Conservation (phyloP, 768 basidiomycete species). For the Neoboletus subvelutipes region DNA sequence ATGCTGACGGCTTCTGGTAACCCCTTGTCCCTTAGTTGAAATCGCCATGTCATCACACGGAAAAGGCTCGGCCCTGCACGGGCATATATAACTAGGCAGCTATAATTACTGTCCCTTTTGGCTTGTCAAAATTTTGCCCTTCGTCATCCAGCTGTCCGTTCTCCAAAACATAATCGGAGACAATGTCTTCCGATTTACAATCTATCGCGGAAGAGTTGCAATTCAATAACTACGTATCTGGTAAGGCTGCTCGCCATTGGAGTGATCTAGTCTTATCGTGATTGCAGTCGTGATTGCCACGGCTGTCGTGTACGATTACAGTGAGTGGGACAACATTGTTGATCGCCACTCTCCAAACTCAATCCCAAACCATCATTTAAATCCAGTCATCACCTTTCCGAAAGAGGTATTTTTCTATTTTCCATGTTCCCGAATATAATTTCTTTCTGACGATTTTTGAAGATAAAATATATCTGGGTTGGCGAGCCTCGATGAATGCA, state of each 20-base stretch:
- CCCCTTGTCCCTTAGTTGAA: too few species aligned
- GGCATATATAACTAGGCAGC: neutral
- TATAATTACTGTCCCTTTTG: too few species aligned
- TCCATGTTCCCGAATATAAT: neutral
- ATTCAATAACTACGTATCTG: neutral
- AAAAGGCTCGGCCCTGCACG: neutral
- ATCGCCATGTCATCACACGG: neutral
- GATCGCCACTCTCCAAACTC: too few species aligned
- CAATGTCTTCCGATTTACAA: constrained; percentile 17
- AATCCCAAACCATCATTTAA: neutral
- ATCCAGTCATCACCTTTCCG: constrained; percentile 15
- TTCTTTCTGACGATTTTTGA: too few species aligned
- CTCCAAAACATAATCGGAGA: too few species aligned
- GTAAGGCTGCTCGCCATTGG: constrained; percentile 1
- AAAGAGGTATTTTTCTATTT: constrained; percentile 12
- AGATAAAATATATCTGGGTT: constrained; percentile 15
- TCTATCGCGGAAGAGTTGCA: neutral
- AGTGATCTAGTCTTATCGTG: neutral
- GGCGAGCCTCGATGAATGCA: neutral
- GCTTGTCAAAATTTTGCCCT: neutral
- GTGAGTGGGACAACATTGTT: too few species aligned
- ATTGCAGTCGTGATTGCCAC: constrained; percentile 10
- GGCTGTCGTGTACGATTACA: too few species aligned
- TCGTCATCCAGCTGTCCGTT: neutral
- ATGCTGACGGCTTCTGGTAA: too few species aligned